These are phyloP conservation scores for Pezicula neosporulosa DNA, from an alignment of 2,329 filamentous ascomycete genomes.

Conservation along the genomic window DNA sequence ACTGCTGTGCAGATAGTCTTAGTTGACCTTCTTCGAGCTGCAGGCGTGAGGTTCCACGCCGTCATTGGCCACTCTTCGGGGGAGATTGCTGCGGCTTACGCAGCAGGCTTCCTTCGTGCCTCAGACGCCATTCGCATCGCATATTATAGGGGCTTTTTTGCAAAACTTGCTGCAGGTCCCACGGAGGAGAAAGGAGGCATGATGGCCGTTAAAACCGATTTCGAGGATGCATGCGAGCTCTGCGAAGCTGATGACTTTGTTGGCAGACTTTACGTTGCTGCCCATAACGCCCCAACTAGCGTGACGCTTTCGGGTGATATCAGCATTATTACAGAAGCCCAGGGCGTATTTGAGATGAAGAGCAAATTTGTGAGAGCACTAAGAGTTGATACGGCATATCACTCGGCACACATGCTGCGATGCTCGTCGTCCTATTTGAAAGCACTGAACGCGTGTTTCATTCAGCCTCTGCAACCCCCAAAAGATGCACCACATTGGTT, in stretches of 20 bases:
- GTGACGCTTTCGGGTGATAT: constrained; percentile 14
- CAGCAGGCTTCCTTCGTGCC: constrained; percentile 10
- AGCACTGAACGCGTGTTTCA: not conserved
- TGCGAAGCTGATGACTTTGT: constrained; percentile 4
- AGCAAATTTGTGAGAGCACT: not conserved
- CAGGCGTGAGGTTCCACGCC: not conserved
- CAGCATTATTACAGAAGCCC: not conserved
- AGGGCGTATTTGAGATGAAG: not conserved
- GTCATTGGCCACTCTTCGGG: not conserved
- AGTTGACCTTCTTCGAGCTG: constrained; percentile 18
- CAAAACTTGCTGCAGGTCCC: constrained; percentile 7
- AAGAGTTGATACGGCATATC: constrained; percentile 10
- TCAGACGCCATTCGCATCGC: constrained; percentile 22
- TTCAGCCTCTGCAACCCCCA: constrained; percentile 12
- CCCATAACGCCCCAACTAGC: constrained; percentile 12
- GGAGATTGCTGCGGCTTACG: not conserved
- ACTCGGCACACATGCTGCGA: constrained; percentile 1
- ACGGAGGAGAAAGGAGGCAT: constrained; percentile 14
- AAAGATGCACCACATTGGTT: constrained; percentile 37
- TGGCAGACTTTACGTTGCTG: constrained; percentile 22
- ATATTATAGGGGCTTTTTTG: constrained; percentile 7
- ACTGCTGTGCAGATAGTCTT: not conserved
- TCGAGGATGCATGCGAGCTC: constrained; percentile 15
- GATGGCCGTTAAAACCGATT: constrained; percentile 18
- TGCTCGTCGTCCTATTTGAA: not conserved